These are phyloP conservation scores for Quercus berberidifolia DNA, from an alignment of 306 rosid genomes.

Conservation along the genomic window DNA sequence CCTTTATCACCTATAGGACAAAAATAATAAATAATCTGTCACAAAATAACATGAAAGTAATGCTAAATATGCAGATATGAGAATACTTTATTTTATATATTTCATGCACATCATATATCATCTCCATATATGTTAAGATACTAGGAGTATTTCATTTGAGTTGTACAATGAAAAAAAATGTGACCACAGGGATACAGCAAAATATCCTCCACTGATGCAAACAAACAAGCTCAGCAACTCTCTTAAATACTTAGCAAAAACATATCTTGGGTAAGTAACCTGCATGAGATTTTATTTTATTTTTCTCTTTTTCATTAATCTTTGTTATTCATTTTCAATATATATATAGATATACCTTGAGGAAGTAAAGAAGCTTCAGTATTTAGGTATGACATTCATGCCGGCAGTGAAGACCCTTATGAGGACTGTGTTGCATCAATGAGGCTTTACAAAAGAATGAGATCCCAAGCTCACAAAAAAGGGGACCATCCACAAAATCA, in stretches of 20 bases:
- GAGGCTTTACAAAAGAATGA: constrained; percentile 88
- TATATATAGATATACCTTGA: not conserved
- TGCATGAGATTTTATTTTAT: not conserved
- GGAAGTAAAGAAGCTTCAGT: not conserved
- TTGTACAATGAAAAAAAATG: not conserved
- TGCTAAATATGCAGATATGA: no score
- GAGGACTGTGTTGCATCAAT: constrained; percentile 86
- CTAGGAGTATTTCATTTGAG: no score
- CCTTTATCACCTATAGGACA: no score
- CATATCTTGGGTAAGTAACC: constrained; percentile 82
- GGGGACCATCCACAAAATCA: constrained; percentile 69
- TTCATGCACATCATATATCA: no score
- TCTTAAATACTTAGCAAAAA: constrained; percentile 78
- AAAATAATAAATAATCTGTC: no score
- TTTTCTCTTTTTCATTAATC: not conserved
- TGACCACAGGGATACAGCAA: constrained; percentile 76
- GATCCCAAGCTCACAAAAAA: constrained; percentile 52
- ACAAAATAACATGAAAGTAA: no score
- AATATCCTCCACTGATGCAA: constrained; percentile 94
- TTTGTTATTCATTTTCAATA: not conserved
- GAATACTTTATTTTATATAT: no score
- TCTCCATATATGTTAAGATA: no score
- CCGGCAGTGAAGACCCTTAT: constrained; percentile 73
- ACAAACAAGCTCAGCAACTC: constrained; percentile 94
- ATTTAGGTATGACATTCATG: constrained; percentile 82